These are phyloP conservation scores for Mycena venus DNA, from an alignment of 768 basidiomycete species.

Conservation along the genomic window DNA sequence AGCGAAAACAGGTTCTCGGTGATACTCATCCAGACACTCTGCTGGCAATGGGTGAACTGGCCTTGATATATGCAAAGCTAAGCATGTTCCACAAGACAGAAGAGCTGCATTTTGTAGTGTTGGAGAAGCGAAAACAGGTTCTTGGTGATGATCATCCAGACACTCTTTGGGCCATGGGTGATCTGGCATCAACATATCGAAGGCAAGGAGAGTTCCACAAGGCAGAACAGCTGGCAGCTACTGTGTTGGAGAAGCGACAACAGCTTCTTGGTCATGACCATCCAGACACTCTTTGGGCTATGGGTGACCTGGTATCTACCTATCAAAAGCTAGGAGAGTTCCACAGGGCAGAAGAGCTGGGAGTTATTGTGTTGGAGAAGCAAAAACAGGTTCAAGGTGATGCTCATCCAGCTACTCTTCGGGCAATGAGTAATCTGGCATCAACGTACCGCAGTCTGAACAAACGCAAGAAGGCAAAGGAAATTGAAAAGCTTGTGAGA, in stretches of 20 bases:
- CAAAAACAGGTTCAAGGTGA: background rate
- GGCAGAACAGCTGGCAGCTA: too few relatives aligned
- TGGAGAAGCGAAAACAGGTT: too few relatives aligned
- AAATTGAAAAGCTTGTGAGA: background rate
- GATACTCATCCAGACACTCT: slow-evolving; percentile 11
- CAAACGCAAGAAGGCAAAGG: slow-evolving; percentile 1
- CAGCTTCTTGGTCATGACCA: background rate
- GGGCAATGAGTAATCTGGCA: too few relatives aligned
- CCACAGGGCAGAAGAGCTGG: too few relatives aligned
- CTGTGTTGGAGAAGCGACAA: background rate
- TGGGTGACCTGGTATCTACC: background rate
- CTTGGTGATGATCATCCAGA: too few relatives aligned
- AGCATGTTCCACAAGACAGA: background rate
- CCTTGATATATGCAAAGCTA: background rate
- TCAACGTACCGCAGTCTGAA: slow-evolving; percentile 12
- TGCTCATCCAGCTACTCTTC: slow-evolving; percentile 9
- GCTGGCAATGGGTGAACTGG: slow-evolving; percentile 6
- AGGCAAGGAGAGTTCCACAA: too few relatives aligned
- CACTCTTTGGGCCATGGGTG: too few relatives aligned
- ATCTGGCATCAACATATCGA: too few relatives aligned
- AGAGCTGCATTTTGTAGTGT: background rate
- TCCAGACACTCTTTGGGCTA: background rate
- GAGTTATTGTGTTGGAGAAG: too few relatives aligned
- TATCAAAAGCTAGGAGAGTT: background rate
- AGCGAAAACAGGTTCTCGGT: background rate